Percentiles rank a stretch among this genome's conserved stretches.
phyloP scores from a whole-genome alignment of 495 filamentous ascomycete genomes.

The Talaromyces ruber region DNA sequence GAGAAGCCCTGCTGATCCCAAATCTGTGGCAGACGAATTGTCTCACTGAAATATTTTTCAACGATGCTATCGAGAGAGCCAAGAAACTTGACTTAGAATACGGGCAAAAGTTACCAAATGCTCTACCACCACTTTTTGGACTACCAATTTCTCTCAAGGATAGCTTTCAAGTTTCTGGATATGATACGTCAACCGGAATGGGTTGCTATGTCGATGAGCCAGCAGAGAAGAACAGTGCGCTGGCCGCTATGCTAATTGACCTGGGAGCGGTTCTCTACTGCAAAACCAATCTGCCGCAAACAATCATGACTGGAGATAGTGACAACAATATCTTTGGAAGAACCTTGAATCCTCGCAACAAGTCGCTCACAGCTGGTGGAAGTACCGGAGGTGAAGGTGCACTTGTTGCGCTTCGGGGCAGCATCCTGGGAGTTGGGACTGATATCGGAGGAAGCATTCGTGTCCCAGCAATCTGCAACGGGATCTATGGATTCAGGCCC shows the following conservation, averaged over 20 bases:
- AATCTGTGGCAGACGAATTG: slow-evolving; percentile 42
- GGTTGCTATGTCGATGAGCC: slow-evolving; percentile 7
- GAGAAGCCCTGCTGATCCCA: neutral
- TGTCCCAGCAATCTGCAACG: slow-evolving; percentile 54
- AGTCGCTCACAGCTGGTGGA: slow-evolving; percentile 48
- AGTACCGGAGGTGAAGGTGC: slow-evolving; percentile 62
- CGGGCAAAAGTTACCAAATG: slow-evolving; percentile 20
- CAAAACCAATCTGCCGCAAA: slow-evolving; percentile 55
- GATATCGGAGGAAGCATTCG: slow-evolving; percentile 63
- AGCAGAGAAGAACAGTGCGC: neutral
- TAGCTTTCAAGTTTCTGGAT: slow-evolving; percentile 48
- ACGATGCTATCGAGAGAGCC: slow-evolving; percentile 32
- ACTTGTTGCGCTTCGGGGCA: slow-evolving; percentile 49
- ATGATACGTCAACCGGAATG: slow-evolving; percentile 40
- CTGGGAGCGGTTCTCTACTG: slow-evolving; percentile 48
- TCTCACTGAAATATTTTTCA: slow-evolving; percentile 57
- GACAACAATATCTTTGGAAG: slow-evolving; percentile 36
- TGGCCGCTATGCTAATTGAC: slow-evolving; percentile 16
- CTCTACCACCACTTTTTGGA: slow-evolving; percentile 52
- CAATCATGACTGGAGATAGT: slow-evolving; percentile 45
- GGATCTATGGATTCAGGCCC: slow-evolving; percentile 57
- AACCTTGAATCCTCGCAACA: slow-evolving; percentile 52
- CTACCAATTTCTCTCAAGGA: slow-evolving; percentile 64
- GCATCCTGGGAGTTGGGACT: slow-evolving; percentile 56
- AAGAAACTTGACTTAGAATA: slow-evolving; percentile 32